A percentile compares a stretch with the other conserved stretches of the same genome.
These are phyloP conservation scores for Apiotrichum gracile DNA, from an alignment of 1,284 basidiomycete genomes.

Conservation along the genomic window DNA sequence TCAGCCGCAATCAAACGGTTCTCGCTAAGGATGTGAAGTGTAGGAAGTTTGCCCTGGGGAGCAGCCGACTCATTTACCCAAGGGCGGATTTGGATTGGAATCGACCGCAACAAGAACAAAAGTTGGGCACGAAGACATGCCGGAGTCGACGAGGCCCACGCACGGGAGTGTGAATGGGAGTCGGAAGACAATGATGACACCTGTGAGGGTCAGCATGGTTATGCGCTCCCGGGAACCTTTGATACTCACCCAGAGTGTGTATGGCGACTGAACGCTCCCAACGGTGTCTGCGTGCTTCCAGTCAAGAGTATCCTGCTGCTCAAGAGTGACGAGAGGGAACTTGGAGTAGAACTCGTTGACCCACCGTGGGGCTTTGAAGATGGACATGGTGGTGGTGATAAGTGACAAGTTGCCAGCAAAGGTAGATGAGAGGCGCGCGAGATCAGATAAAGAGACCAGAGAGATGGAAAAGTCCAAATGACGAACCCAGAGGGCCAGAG, in stretches of 20 bases:
- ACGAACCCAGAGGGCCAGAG: too few species aligned
- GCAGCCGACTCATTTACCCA: constrained; percentile 36
- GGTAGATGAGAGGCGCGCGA: too few species aligned
- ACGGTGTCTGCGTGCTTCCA: constrained; percentile 16
- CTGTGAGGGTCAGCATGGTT: too few species aligned
- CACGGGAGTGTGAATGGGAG: constrained; percentile 11
- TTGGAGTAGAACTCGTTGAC: constrained; percentile 35
- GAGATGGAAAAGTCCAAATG: too few species aligned
- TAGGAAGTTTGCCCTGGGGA: constrained; percentile 29
- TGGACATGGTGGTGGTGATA: background rate
- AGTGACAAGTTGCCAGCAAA: too few species aligned
- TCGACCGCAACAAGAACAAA: constrained; percentile 35
- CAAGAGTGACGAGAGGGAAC: constrained; percentile 41
- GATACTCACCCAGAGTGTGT: constrained; percentile 23
- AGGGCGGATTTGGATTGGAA: constrained; percentile 24
- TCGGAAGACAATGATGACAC: too few species aligned
- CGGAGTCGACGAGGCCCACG: constrained; percentile 33
- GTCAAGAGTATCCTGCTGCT: constrained; percentile 34
- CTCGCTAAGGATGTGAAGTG: constrained; percentile 27
- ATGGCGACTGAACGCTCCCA: constrained; percentile 8
- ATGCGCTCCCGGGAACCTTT: too few species aligned
- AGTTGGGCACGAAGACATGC: constrained; percentile 37
- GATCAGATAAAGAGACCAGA: too few species aligned
- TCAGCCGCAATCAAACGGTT: constrained; percentile 26
- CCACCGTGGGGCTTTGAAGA: constrained; percentile 36